Evolutionary conservation across 495 filamentous ascomycete species (phyloP).

Genomic region (Penicillium crystallinum): DNA sequence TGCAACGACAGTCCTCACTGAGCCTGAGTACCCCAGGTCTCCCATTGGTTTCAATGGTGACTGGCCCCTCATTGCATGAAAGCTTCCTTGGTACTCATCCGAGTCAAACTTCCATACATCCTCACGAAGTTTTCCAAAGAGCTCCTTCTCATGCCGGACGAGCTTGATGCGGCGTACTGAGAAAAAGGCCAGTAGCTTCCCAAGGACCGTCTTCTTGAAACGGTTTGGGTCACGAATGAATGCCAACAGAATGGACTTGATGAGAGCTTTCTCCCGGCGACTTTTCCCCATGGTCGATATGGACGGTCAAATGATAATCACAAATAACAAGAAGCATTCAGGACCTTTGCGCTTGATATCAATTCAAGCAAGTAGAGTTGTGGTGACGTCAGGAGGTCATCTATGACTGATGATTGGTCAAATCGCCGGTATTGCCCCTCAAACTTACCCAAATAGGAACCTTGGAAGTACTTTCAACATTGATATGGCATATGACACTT

Average conservation of each 20-base stretch:
- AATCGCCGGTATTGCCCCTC: not conserved
- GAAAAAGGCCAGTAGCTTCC: slow-evolving; percentile 34
- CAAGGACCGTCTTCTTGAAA: slow-evolving; percentile 24
- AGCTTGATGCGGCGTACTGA: slow-evolving; percentile 31
- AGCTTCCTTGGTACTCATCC: slow-evolving; percentile 49
- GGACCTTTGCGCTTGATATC: slow-evolving; percentile 36
- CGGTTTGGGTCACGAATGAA: slow-evolving; percentile 26
- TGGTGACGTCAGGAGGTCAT: slow-evolving; percentile 19
- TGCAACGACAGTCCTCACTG: slow-evolving; percentile 27
- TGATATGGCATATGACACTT: too few species aligned
- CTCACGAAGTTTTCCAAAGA: slow-evolving; percentile 29
- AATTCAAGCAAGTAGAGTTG: not conserved
- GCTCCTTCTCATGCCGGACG: slow-evolving; percentile 21
- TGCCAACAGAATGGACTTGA: slow-evolving; percentile 32
- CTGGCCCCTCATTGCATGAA: slow-evolving; percentile 33
- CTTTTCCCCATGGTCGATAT: slow-evolving; percentile 50
- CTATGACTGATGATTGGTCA: not conserved
- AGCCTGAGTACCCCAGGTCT: slow-evolving; percentile 57
- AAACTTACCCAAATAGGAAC: not conserved
- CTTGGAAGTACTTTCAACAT: too few species aligned
- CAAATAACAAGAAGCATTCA: slow-evolving; percentile 70
- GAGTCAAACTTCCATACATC: slow-evolving; percentile 50
- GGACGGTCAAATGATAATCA: slow-evolving; percentile 37
- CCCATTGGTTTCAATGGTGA: slow-evolving; percentile 43
- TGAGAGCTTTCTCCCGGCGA: slow-evolving; percentile 28